Evolutionary conservation across 2,329 filamentous ascomycete species (phyloP).

Genomic region (Colletotrichum abscissum): DNA sequence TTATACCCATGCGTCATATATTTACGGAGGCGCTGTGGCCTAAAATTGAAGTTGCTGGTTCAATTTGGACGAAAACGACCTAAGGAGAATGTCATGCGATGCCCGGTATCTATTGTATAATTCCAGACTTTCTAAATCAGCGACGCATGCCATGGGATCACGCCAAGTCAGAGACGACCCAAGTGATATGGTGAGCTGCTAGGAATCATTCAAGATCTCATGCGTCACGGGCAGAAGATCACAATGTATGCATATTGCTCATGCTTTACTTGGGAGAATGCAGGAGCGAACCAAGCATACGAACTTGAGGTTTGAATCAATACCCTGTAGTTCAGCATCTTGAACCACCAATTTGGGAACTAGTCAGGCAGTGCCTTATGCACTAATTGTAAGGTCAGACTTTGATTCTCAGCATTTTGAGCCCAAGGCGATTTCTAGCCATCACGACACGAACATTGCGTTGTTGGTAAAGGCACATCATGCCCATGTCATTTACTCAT

Average conservation of each 20-base stretch:
- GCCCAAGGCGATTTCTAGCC: neutral
- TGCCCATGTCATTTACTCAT: slow-evolving; percentile 28
- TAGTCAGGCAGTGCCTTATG: neutral
- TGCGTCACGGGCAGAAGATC: neutral
- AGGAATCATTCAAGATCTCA: neutral
- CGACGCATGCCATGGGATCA: neutral
- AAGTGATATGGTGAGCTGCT: neutral
- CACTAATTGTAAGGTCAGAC: too few relatives aligned
- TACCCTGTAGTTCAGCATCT: neutral
- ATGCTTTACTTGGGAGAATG: too few relatives aligned
- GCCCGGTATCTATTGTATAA: neutral
- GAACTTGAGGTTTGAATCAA: neutral
- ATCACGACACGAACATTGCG: too few relatives aligned
- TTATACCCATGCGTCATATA: neutral
- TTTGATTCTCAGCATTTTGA: too few relatives aligned
- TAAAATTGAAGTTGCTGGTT: neutral
- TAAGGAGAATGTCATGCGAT: neutral
- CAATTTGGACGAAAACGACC: neutral
- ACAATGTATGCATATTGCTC: too few relatives aligned
- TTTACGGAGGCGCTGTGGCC: neutral
- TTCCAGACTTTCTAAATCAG: neutral
- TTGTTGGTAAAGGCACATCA: neutral
- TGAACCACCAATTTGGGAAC: neutral
- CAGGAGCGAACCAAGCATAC: too few relatives aligned
- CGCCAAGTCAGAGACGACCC: neutral